Conservation (phyloP, 805 yeast species). For the Starmerella khaoyaiensis region DNA sequence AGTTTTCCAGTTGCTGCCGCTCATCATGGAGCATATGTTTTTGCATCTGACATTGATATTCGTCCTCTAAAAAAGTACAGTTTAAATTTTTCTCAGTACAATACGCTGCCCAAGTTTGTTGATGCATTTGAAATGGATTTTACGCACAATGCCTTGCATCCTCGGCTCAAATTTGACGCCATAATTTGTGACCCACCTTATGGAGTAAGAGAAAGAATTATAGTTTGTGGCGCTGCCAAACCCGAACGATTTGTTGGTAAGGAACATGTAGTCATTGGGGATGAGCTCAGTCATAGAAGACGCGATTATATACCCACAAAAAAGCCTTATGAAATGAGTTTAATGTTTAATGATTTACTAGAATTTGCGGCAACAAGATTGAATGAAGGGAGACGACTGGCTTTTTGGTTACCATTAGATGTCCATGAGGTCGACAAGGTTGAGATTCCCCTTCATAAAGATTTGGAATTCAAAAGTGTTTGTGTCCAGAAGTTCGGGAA, state of each 20-base stretch:
- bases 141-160: slow-evolving; percentile 73
- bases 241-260: slow-evolving; percentile 58
- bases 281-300: slow-evolving; percentile 61
- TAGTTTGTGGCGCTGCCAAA: slow-evolving; percentile 72
- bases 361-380: slow-evolving; percentile 59
- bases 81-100: slow-evolving; percentile 66
- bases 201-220: slow-evolving; percentile 91
- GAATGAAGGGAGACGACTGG: slow-evolving; percentile 63
- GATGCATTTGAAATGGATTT: slow-evolving; percentile 89
- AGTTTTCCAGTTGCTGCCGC: slow-evolving; percentile 84
- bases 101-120: slow-evolving; percentile 41
- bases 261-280: slow-evolving; percentile 58
- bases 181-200: slow-evolving; percentile 96
- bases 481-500: slow-evolving; percentile 80
- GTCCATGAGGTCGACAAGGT: slow-evolving; percentile 48
- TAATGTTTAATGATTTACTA: slow-evolving; percentile 64
- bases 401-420: slow-evolving; percentile 97
- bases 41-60: slow-evolving; percentile 88
- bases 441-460: slow-evolving; percentile 61
- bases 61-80: slow-evolving; percentile 59
- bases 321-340: slow-evolving; percentile 72
- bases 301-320: slow-evolving; percentile 85
- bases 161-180: slow-evolving; percentile 50
- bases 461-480: slow-evolving; percentile 54
- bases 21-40: slow-evolving; percentile 61